Conservation (phyloP, 2,329 filamentous ascomycete species). For the Neophaeococcomyces aloes region DNA sequence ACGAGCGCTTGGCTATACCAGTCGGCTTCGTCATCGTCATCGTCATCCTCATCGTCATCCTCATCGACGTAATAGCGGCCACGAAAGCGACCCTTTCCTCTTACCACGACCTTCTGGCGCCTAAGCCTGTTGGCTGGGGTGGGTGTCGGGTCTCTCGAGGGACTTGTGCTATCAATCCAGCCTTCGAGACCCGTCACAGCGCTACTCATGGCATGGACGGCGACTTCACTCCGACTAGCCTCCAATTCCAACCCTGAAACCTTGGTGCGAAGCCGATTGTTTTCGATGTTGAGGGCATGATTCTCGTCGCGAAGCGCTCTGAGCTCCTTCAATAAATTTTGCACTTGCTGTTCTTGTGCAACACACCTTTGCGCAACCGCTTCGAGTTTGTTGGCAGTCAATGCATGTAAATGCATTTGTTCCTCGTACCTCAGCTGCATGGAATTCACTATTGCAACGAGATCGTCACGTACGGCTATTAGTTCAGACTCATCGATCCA, state of each 20-base stretch:
- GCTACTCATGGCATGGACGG: conserved; percentile 22
- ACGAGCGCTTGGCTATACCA: neutral
- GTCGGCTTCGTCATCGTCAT: conserved; percentile 9
- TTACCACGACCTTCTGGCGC: conserved; percentile 12
- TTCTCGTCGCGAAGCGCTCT: conserved; percentile 12
- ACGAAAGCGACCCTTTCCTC: conserved; percentile 22
- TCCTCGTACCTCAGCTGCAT: conserved; percentile 22
- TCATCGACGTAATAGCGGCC: conserved; percentile 20
- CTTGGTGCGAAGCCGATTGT: conserved; percentile 11
- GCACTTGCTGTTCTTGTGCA: conserved; percentile 15
- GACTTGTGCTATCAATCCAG: conserved; percentile 21
- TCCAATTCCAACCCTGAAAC: conserved; percentile 11
- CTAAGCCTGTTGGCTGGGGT: neutral
- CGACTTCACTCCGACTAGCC: conserved; percentile 15
- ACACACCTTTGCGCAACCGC: conserved; percentile 18
- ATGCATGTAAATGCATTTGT: conserved; percentile 18
- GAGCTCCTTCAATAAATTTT: conserved; percentile 15
- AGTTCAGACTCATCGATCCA: conserved; percentile 20
- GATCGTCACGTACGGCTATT: conserved; percentile 5
- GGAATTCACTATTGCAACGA: conserved; percentile 16
- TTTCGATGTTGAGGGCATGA: conserved; percentile 12
- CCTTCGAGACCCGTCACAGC: conserved; percentile 22
- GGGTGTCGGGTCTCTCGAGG: conserved; percentile 6
- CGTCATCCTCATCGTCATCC: conserved; percentile 15
- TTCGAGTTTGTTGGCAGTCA: conserved; percentile 19